A percentile compares a stretch with the other conserved stretches of the same genome.
Evolutionary conservation across 257 asterid genomes (phyloP).

Genomic region (Handroanthus guayacan): DNA sequence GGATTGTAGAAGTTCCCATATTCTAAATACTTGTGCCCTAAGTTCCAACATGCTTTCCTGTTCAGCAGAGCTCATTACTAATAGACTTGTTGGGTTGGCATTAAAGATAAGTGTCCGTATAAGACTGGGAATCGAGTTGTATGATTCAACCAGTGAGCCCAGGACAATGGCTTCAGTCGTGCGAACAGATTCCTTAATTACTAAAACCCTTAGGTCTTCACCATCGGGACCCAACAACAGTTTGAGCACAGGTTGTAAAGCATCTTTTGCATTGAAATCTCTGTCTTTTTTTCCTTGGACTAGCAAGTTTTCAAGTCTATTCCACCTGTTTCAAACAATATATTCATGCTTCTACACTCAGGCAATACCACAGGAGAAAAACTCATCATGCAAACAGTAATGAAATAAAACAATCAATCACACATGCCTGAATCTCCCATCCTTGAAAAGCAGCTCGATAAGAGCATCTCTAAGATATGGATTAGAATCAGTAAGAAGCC

Average conservation of each 20-base stretch:
- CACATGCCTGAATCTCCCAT: constrained; percentile 92
- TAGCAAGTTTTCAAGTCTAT: constrained; percentile 95
- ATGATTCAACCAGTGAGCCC: constrained; percentile 80
- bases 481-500: constrained; percentile 98
- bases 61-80: constrained; percentile 63
- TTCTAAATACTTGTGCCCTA: constrained; percentile 85
- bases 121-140: constrained; percentile 62
- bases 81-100: constrained; percentile 60
- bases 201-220: constrained; percentile 76
- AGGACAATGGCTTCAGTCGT: constrained; percentile 84
- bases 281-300: constrained; percentile 87
- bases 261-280: constrained; percentile 96
- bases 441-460: constrained; percentile 97
- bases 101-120: constrained; percentile 60
- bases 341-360: constrained; percentile 29
- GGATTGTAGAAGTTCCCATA: constrained; percentile 85
- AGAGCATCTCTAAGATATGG: constrained; percentile 99
- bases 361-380: constrained; percentile 23
- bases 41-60: constrained; percentile 84
- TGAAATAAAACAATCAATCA: constrained; percentile 26
- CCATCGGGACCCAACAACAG: constrained; percentile 89
- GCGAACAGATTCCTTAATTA: constrained; percentile 86
- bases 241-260: constrained; percentile 93
- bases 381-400: constrained; percentile 26
- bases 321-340: constrained; percentile 77